These are phyloP conservation scores for Acacia crassicarpa DNA, from an alignment of 306 rosid species.

Conservation along the genomic window DNA sequence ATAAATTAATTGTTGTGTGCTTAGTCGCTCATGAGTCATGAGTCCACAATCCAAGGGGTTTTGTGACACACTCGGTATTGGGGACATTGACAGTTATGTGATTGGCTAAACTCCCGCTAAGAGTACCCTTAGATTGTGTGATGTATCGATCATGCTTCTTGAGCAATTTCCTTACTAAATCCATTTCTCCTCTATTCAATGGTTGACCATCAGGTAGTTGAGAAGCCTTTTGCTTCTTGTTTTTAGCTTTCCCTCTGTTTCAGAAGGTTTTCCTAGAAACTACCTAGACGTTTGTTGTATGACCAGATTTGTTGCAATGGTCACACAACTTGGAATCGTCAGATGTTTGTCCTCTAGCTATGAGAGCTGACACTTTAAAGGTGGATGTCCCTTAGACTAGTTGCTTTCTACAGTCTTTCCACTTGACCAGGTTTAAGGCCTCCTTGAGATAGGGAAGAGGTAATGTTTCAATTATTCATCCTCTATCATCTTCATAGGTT, in stretches of 20 bases:
- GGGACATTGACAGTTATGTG: not conserved
- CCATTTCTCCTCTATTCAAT: not conserved
- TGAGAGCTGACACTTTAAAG: not conserved
- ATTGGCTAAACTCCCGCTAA: not conserved
- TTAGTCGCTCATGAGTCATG: not conserved
- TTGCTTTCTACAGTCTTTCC: not conserved
- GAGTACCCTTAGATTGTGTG: not conserved
- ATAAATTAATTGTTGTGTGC: not conserved
- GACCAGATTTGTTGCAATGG: not conserved
- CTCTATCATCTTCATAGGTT: not conserved
- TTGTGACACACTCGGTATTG: not conserved
- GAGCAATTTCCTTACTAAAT: not conserved
- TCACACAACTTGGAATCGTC: not conserved
- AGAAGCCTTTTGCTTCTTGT: not conserved
- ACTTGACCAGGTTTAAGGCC: not conserved
- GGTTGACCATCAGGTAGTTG: not conserved
- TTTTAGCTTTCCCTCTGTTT: not conserved
- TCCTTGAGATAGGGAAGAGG: not conserved
- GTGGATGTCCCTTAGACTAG: not conserved
- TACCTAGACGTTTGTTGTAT: not conserved
- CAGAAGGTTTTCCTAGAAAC: not conserved
- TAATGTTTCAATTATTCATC: not conserved
- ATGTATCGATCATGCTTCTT: not conserved
- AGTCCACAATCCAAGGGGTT: not conserved
- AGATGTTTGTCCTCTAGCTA: not conserved